These are phyloP conservation scores for Nemania sp. DNA, from an alignment of 2,329 filamentous ascomycete species.

Conservation along the genomic window DNA sequence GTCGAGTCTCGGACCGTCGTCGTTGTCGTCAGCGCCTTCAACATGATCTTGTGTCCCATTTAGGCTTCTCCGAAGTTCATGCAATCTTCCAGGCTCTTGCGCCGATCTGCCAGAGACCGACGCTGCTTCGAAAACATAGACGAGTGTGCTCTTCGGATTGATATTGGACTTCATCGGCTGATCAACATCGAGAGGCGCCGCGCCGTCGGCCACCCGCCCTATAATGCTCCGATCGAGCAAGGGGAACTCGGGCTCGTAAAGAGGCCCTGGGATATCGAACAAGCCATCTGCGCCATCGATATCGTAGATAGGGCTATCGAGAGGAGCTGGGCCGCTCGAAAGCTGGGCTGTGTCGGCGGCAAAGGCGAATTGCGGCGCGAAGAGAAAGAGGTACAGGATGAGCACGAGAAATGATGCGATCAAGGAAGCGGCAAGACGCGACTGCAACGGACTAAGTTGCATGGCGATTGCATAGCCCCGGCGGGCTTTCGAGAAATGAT, in stretches of 20 bases:
- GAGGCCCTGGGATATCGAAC: constrained; percentile 31
- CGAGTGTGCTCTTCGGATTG: constrained; percentile 61
- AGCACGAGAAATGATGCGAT: constrained; percentile 63
- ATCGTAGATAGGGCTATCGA: constrained; percentile 28
- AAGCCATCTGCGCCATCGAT: constrained; percentile 21
- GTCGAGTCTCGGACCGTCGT: constrained; percentile 23
- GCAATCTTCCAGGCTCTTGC: constrained; percentile 21
- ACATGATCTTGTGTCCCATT: constrained; percentile 24
- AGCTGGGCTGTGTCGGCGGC: constrained; percentile 55
- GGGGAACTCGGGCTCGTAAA: constrained; percentile 64
- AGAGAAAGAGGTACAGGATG: constrained; percentile 63
- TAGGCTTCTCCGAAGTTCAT: constrained; percentile 35
- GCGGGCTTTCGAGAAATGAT: constrained; percentile 38
- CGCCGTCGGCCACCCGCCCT: constrained; percentile 59
- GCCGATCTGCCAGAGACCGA: constrained; percentile 51
- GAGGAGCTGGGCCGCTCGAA: constrained; percentile 28
- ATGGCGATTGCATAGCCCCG: constrained; percentile 52
- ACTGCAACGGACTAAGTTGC: constrained; percentile 70
- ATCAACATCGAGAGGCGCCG: constrained; percentile 66
- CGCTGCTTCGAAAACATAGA: constrained; percentile 65
- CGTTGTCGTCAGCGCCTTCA: constrained; percentile 24
- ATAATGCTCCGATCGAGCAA: constrained; percentile 65
- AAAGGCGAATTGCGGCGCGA: constrained; percentile 62
- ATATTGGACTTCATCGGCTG: constrained; percentile 62
- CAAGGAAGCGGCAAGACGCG: constrained; percentile 70